Conservation (phyloP, 2,329 filamentous ascomycete genomes). For the Neophaeococcomyces mojaviensis region DNA sequence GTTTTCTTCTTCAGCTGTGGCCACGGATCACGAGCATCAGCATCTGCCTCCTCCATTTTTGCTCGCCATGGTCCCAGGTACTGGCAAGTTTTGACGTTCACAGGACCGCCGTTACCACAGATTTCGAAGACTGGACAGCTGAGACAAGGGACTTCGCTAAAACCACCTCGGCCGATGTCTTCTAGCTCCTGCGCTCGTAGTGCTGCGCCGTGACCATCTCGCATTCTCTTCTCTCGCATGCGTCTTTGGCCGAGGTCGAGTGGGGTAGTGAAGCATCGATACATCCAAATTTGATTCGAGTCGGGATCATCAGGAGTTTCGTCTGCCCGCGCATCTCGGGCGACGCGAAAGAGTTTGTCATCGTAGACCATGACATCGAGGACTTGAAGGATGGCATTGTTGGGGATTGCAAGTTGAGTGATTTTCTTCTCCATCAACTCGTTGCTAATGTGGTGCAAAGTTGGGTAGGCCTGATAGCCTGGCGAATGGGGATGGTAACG, state of each 20-base stretch:
- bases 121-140: constrained; percentile 88
- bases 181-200: constrained; percentile 29
- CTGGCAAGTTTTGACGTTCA: constrained; percentile 81
- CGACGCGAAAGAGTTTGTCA: constrained; percentile 60
- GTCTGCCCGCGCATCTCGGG: constrained; percentile 11
- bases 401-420: constrained; percentile 41
- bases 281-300: constrained; percentile 27
- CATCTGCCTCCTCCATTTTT: constrained; percentile 22
- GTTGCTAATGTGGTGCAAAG: constrained; percentile 66
- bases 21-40: constrained; percentile 11
- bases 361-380: constrained; percentile 86
- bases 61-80: constrained; percentile 83
- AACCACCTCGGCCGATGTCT: constrained; percentile 48
- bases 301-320: constrained; percentile 14
- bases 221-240: constrained; percentile 14
- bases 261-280: constrained; percentile 39
- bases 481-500: constrained; percentile 47
- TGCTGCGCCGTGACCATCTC: constrained; percentile 7
- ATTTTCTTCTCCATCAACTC: constrained; percentile 67
- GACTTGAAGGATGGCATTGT: constrained; percentile 74
- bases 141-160: constrained; percentile 85
- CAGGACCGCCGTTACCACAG: constrained; percentile 82
- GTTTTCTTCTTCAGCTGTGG: constrained; percentile 1
- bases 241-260: constrained; percentile 27
- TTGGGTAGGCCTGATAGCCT: constrained; percentile 72